Evolutionary conservation across 768 basidiomycete genomes (phyloP).

Genomic region (Erythrobasidium yunnanense): DNA sequence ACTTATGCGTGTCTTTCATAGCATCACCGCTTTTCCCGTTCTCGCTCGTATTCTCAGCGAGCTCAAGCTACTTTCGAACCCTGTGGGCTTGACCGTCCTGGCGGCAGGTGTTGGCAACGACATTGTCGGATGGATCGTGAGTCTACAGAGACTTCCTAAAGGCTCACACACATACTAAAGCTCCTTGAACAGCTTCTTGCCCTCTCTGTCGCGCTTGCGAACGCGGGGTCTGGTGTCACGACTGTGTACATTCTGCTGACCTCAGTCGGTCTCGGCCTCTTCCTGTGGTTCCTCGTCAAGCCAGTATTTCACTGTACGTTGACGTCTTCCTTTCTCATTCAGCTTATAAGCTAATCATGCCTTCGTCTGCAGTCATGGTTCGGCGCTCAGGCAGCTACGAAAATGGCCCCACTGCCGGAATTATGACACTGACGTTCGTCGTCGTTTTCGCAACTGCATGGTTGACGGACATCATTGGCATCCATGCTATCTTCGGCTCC

Average conservation of each 20-base stretch:
- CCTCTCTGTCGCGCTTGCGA: constrained; percentile 70
- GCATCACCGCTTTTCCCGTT: constrained; percentile 53
- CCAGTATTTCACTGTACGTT: constrained; percentile 60
- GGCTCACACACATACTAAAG: constrained; percentile 51
- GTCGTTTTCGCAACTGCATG: constrained; percentile 65
- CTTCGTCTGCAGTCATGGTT: neutral
- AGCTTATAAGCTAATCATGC: too few species aligned
- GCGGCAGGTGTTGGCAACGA: constrained; percentile 74
- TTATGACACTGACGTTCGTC: constrained; percentile 71
- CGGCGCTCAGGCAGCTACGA: constrained; percentile 61
- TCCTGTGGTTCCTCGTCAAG: constrained; percentile 57
- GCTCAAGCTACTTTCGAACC: constrained; percentile 66
- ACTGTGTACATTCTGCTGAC: constrained; percentile 71
- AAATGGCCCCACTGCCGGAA: constrained; percentile 55
- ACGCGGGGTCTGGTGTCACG: constrained; percentile 59
- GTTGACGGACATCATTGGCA: constrained; percentile 76
- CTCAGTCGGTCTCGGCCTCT: constrained; percentile 54
- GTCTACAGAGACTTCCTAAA: neutral
- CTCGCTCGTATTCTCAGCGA: constrained; percentile 59
- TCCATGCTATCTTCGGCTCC: constrained; percentile 52
- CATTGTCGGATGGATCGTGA: constrained; percentile 39
- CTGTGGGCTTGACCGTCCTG: constrained; percentile 70
- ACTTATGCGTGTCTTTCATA: neutral
- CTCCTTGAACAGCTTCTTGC: constrained; percentile 53
- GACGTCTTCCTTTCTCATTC: neutral